Percentiles rank a stretch among this genome's conserved stretches.
These are phyloP conservation scores for Margaritispora aquatica DNA, from an alignment of 495 filamentous ascomycete species.

Conservation along the genomic window DNA sequence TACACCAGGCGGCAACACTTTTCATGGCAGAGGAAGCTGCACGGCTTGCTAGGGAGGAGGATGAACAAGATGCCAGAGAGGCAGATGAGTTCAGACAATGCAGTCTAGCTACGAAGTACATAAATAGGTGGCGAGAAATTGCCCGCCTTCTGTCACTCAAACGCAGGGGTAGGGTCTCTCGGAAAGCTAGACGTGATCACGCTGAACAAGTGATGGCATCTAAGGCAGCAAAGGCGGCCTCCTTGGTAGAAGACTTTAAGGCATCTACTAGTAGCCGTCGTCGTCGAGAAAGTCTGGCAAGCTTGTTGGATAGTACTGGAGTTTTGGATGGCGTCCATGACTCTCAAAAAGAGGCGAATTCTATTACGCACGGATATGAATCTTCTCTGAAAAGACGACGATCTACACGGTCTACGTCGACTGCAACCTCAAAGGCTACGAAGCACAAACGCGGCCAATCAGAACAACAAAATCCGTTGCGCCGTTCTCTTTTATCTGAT, in stretches of 20 bases:
- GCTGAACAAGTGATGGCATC: slow-evolving; percentile 17
- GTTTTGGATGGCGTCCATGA: slow-evolving; percentile 21
- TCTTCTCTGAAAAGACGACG: slow-evolving; percentile 6
- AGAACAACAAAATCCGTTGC: slow-evolving; percentile 15
- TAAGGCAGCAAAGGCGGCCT: slow-evolving; percentile 12
- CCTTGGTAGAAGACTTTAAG: slow-evolving; percentile 22
- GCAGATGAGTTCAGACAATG: slow-evolving; percentile 31
- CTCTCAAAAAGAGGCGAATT: background rate
- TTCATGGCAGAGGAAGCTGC: slow-evolving; percentile 33
- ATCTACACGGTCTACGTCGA: background rate
- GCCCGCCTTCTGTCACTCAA: slow-evolving; percentile 22
- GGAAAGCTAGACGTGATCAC: slow-evolving; percentile 16
- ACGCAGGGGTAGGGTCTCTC: slow-evolving; percentile 18
- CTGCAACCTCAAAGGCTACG: slow-evolving; percentile 4
- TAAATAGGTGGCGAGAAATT: slow-evolving; percentile 39
- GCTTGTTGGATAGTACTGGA: slow-evolving; percentile 15
- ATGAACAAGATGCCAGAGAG: slow-evolving; percentile 25
- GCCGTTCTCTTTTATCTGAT: slow-evolving; percentile 22
- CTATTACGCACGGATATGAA: slow-evolving; percentile 3
- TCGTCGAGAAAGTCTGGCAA: slow-evolving; percentile 15
- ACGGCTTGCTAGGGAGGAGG: slow-evolving; percentile 32
- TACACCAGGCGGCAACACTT: slow-evolving; percentile 25
- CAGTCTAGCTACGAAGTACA: slow-evolving; percentile 39
- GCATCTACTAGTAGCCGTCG: slow-evolving; percentile 10
- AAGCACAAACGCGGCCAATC: slow-evolving; percentile 19